These are phyloP conservation scores for Schizochytrium sp. DNA, from an alignment of 108 stramenopile species.

Conservation along the genomic window DNA sequence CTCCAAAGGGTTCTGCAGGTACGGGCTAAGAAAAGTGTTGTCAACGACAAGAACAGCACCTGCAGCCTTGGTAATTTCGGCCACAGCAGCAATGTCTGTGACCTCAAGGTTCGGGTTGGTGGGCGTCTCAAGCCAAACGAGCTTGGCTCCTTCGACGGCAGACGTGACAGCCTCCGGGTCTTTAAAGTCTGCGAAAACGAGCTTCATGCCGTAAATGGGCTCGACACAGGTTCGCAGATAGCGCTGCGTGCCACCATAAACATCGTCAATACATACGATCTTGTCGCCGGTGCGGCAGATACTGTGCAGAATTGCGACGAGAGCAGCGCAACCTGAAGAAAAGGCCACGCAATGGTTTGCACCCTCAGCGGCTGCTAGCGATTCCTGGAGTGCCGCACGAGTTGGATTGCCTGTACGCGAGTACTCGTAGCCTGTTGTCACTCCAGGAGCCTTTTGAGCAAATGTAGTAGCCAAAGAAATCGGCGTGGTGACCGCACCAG, in stretches of 20 bases:
- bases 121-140: constrained; percentile 91
- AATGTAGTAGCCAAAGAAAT: constrained; percentile 86
- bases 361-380: constrained; percentile 71
- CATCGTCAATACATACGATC: constrained; percentile 85
- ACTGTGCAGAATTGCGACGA: constrained; percentile 17
- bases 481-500: constrained; percentile 83
- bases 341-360: constrained; percentile 70
- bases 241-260: constrained; percentile 89
- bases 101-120: constrained; percentile 89
- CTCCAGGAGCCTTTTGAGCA: constrained; percentile 79
- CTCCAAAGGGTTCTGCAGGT: constrained; percentile 87
- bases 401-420: constrained; percentile 70
- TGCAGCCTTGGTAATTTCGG: constrained; percentile 74
- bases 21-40: constrained; percentile 91
- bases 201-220: constrained; percentile 65
- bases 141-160: constrained; percentile 70
- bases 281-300: constrained; percentile 77
- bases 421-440: constrained; percentile 81
- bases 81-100: constrained; percentile 80
- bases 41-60: constrained; percentile 85
- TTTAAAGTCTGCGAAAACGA: constrained; percentile 63
- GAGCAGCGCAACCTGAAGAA: neutral
- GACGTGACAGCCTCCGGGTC: constrained; percentile 52
- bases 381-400: constrained; percentile 66
- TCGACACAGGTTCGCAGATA: constrained; percentile 72